Base-by-base conservation (phyloP, 2,329 filamentous ascomycete genomes). In the Chalaropsis thielavioides region DNA sequence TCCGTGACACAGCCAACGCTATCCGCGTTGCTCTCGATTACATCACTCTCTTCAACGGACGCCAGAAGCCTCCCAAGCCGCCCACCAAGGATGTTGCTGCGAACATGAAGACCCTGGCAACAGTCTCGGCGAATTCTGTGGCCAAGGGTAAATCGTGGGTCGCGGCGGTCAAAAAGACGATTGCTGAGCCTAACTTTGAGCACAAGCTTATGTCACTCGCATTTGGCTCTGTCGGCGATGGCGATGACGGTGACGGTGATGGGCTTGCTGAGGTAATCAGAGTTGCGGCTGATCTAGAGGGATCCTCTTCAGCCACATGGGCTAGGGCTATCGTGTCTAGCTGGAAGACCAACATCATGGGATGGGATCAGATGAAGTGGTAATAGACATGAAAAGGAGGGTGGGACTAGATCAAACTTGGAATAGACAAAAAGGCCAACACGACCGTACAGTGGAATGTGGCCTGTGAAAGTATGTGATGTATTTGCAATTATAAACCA, bases 201-300 rank as follows among this genome's bases (percentile, higher is more conserved):
- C 65, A 68, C 1, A 63, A 68, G 3, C 63, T 74, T 4, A 70
- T 69, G 58, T 65, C 40, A 5, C 75, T 72, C 72, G 69, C 72
- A 1, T 73, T 88, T 84, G 27, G 15, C n/a, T 35, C 54, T 38
- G 17, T 13, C 2, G 27, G 86, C 92, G 69, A 89, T 88, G 69
- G 96, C 87, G 70, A 97, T 86, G 0, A 86, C 92, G 69, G 89
- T 88, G 69, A 96, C 87, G 70, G 97, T 86, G 0, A 92, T 63
- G 90, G 85, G 68, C 89, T 88, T 66, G 97, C 82, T 59, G 84
- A 85, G 69, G 95, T 81, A 61, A 86, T 85, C 66, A 97, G 82
- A 70, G 88, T 81, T 74, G 95, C 91, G 7, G 58, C 65, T 10
- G 62, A 51, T 41, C 86, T 86, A 81, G 97, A 99, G 77, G 96